These are phyloP conservation scores for Trapa bicornis DNA, from an alignment of 345 rosid genomes.

Conservation along the genomic window DNA sequence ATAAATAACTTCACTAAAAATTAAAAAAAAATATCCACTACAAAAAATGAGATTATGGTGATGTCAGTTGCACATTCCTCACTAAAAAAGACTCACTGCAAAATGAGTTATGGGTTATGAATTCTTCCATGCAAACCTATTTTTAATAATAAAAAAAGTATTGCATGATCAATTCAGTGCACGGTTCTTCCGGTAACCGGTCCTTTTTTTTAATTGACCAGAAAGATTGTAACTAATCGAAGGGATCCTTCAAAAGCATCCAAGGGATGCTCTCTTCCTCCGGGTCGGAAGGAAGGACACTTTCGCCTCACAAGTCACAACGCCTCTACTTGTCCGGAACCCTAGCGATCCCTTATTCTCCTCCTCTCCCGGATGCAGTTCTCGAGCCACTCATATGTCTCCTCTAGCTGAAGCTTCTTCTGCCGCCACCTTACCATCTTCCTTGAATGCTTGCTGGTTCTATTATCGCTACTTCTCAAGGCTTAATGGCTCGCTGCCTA, in stretches of 20 bases:
- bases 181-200: too few relatives aligned
- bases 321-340: not conserved
- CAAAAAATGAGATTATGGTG: too few relatives aligned
- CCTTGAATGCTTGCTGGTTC: not conserved
- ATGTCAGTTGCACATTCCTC: too few relatives aligned
- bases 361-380: slow-evolving; percentile 2
- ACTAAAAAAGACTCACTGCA: too few relatives aligned
- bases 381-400: slow-evolving; percentile 5
- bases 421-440: not conserved
- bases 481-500: not conserved
- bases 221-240: not conserved
- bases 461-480: not conserved
- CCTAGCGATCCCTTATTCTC: not conserved
- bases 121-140: too few relatives aligned
- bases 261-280: not conserved
- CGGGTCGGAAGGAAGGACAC: not conserved
- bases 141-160: too few relatives aligned
- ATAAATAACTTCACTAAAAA: too few relatives aligned
- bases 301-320: not conserved
- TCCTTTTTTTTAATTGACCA: not conserved
- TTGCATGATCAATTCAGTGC: too few relatives aligned
- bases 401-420: slow-evolving; percentile 3
- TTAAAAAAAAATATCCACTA: too few relatives aligned
- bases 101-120: too few relatives aligned
- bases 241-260: not conserved